Percentiles rank a stretch among this genome's conserved stretches.
These are phyloP conservation scores for Malus asiatica DNA, from an alignment of 306 rosid genomes.

Conservation along the genomic window DNA sequence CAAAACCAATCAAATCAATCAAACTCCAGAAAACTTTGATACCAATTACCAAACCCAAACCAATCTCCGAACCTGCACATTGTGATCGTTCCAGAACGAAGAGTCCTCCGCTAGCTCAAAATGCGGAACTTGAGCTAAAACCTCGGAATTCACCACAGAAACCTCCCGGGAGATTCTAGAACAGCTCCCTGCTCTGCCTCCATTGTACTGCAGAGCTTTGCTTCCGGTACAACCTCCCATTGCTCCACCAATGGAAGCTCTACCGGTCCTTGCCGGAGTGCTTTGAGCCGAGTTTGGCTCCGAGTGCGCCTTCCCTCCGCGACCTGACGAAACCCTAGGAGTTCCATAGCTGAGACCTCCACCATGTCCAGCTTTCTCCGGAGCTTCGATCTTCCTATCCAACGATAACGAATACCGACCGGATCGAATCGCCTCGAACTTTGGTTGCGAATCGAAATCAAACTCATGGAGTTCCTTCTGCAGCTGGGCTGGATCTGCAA, in stretches of 20 bases:
- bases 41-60: not conserved
- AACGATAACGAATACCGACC: conserved; percentile 16
- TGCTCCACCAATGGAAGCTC: conserved; percentile 55
- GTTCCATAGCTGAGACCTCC: conserved; percentile 17
- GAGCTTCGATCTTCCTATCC: conserved; percentile 25
- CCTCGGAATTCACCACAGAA: conserved; percentile 20
- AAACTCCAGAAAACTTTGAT: not conserved
- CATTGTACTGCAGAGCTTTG: conserved; percentile 26
- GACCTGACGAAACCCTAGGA: conserved; percentile 29
- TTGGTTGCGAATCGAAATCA: conserved; percentile 27
- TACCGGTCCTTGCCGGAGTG: conserved; percentile 52
- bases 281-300: conserved; percentile 69
- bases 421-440: conserved; percentile 27
- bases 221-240: conserved; percentile 22
- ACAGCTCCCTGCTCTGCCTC: conserved; percentile 35
- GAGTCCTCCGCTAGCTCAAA: conserved; percentile 65
- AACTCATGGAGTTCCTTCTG: conserved; percentile 24
- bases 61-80: conserved; percentile 58
- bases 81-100: conserved; percentile 87
- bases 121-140: conserved; percentile 35
- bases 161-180: conserved; percentile 27
- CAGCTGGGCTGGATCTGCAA: conserved; percentile 71
- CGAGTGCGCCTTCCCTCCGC: conserved; percentile 41
- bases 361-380: conserved; percentile 24
- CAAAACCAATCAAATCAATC: conserved; percentile 19